Evolutionary conservation across 495 filamentous ascomycete species (phyloP).

Genomic region (Penicillium psychrofluorescens): DNA sequence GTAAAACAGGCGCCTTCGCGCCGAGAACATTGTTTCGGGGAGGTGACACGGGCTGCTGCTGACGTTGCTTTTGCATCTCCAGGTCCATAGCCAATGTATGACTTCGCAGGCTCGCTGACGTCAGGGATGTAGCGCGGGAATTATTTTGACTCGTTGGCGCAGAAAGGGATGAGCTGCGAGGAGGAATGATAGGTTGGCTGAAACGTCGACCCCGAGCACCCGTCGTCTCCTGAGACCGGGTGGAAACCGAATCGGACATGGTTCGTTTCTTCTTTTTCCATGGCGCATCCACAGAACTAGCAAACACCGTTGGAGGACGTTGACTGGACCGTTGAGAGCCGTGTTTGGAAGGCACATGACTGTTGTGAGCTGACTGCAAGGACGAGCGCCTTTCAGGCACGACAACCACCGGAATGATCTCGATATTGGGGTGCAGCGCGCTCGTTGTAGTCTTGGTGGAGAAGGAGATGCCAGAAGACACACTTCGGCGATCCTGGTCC

Average conservation of each 20-base stretch:
- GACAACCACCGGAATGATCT: slow-evolving; percentile 64
- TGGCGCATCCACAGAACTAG: slow-evolving; percentile 24
- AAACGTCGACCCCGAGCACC: slow-evolving; percentile 20
- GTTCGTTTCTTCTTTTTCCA: slow-evolving; percentile 26
- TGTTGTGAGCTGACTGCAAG: slow-evolving; percentile 42
- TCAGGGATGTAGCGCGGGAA: slow-evolving; percentile 59
- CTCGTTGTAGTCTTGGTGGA: slow-evolving; percentile 42
- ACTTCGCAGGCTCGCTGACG: slow-evolving; percentile 56
- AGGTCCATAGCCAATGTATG: slow-evolving; percentile 42
- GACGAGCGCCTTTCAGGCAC: slow-evolving; percentile 64
- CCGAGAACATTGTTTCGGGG: background rate
- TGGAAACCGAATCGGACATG: slow-evolving; percentile 31
- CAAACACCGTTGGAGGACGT: slow-evolving; percentile 27
- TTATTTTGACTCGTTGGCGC: slow-evolving; percentile 63
- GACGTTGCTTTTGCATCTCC: slow-evolving; percentile 15
- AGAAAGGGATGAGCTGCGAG: slow-evolving; percentile 59
- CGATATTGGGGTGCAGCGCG: slow-evolving; percentile 40
- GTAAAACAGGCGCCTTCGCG: slow-evolving; percentile 2
- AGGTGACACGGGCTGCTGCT: background rate
- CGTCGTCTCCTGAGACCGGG: slow-evolving; percentile 10
- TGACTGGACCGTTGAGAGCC: slow-evolving; percentile 29
- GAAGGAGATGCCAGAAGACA: slow-evolving; percentile 50
- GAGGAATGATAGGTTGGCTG: slow-evolving; percentile 50
- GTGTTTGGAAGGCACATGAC: slow-evolving; percentile 27
- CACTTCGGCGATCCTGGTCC: slow-evolving; percentile 46